A percentile compares a stretch with the other conserved stretches of the same genome.
Conservation (phyloP, 2,329 filamentous ascomycete genomes). For the Myriosclerotinia duriaeana region DNA sequence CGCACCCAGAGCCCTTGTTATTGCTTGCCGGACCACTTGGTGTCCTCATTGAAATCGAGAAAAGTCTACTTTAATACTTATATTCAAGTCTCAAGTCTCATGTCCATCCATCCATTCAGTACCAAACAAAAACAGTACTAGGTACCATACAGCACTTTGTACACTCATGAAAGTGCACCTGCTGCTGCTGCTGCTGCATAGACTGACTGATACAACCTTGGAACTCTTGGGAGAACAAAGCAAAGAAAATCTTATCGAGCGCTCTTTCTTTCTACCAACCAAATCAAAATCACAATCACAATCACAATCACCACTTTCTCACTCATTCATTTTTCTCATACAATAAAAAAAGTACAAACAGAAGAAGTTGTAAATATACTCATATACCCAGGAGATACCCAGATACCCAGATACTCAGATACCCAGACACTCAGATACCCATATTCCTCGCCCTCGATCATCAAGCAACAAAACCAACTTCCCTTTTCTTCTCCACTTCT, state of each 20-base stretch:
- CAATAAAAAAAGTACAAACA: not conserved
- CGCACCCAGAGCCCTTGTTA: too few relatives aligned
- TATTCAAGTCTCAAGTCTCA: too few relatives aligned
- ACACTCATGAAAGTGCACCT: conserved; percentile 6
- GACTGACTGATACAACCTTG: not conserved
- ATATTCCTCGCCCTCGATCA: not conserved
- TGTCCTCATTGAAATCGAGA: not conserved
- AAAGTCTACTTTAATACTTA: not conserved
- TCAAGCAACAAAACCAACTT: conserved; percentile 8
- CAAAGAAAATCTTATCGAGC: not conserved
- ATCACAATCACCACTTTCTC: not conserved
- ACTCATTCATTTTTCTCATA: conserved; percentile 3
- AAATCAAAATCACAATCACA: not conserved
- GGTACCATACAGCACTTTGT: not conserved
- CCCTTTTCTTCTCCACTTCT: conserved; percentile 19
- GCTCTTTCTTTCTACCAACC: not conserved
- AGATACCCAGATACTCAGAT: too few relatives aligned
- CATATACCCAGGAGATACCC: not conserved
- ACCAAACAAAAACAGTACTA: not conserved
- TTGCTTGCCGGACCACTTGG: too few relatives aligned
- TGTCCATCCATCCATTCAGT: not conserved
- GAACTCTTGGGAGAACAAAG: conserved; percentile 9
- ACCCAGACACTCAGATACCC: too few relatives aligned
- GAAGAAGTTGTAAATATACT: conserved; percentile 5
- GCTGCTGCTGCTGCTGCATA: not conserved